These are phyloP conservation scores for Trichoderma afroharzianum DNA, from an alignment of 2,329 filamentous ascomycete genomes.

Conservation along the genomic window DNA sequence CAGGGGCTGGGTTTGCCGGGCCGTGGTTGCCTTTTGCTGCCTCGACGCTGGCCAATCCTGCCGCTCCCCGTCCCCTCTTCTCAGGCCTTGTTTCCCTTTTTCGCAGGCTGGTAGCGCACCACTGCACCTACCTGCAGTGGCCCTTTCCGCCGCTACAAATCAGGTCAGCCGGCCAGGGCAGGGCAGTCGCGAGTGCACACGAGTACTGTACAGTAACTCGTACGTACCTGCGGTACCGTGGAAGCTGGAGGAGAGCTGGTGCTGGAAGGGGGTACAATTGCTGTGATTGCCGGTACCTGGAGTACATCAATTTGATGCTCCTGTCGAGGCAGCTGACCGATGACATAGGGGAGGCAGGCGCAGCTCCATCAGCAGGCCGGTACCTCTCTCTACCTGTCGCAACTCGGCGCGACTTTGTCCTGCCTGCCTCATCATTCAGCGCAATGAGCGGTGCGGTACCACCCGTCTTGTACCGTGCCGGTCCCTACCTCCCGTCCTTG, in stretches of 20 bases:
- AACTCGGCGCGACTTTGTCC: neutral
- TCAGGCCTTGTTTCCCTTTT: neutral
- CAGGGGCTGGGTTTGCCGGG: slow-evolving; percentile 9
- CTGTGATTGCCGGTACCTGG: neutral
- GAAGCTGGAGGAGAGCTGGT: neutral
- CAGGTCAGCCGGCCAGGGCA: slow-evolving; percentile 5
- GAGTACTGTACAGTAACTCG: neutral
- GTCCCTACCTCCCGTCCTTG: neutral
- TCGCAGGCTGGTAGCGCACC: neutral
- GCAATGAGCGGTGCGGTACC: neutral
- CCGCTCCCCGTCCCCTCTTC: neutral
- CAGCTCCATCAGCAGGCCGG: neutral
- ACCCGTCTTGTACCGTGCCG: neutral
- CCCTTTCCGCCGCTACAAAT: neutral
- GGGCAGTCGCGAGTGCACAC: neutral
- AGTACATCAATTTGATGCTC: neutral
- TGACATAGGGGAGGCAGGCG: neutral
- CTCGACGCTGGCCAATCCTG: neutral
- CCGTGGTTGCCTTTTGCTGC: neutral
- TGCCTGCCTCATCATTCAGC: neutral
- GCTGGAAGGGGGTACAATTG: neutral
- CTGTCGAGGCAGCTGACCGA: neutral
- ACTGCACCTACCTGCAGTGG: neutral
- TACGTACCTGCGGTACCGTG: neutral
- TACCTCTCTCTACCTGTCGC: neutral